Evolutionary conservation across 371 early-diverging fungal species (phyloP), one percentile per base, ranked within the genome.

Genomic region (Syncephalastrum contaminatum): DNA sequence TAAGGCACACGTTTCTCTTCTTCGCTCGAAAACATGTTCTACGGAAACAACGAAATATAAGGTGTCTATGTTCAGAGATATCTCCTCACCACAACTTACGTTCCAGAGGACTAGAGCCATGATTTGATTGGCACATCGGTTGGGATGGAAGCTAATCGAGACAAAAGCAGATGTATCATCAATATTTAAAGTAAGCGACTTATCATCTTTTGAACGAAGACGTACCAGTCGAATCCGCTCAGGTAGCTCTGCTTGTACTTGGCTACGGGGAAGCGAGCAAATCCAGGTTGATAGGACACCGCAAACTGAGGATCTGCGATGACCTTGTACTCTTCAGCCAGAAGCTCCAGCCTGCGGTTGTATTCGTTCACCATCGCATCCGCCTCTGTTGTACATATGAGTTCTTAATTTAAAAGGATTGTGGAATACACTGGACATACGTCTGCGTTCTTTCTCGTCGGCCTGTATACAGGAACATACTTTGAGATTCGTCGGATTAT

Each of bases 61-160:
- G 21, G 41, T 18, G 47, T 18, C 27, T 22, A 20, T 8, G 18
- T 44, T 4, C 18, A 42, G 18, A 36, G 1, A 21, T 30, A 44
- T 18, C 20, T 42, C 7, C 22, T 13, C 41, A 43, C 36, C 12
- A 49, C 18, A 13, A 50, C 81, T 63, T 65, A 81, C 83, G 67
- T 87, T 85, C 87, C 86, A 86, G 27, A 84, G 59, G 7, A 77
- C 67, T 13, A 73, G 72, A 12, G 86, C 83, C 84, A 88, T 81
- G 21, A 85, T 58, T 55, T 82, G 81, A 60, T 88, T 85, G 16
- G 84, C 84, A 36, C 79, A 77, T 43, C 64, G 69, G 52, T 83
- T 78, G 10, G 88, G 88, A 65, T 88, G 88, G 64, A 88, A 87
- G 63, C 88, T 84, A 54, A 43, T 52, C 42, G 18, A 22, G 12